Conservation (phyloP, 805 yeast species). For the Lachancea nothofagi region DNA sequence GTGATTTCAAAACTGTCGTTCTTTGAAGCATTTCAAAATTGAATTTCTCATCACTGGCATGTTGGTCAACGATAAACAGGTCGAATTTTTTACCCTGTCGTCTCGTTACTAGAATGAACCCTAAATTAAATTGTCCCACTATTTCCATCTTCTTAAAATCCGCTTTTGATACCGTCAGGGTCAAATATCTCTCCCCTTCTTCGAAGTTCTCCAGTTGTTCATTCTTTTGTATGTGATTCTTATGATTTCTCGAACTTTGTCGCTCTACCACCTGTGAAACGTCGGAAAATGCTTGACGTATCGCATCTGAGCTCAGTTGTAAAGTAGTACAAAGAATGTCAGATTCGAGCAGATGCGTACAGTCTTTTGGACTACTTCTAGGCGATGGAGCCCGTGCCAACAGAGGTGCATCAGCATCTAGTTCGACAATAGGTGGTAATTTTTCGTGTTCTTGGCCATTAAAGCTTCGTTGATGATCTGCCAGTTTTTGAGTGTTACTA, state of each 20-base stretch:
- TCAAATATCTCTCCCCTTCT: constrained; percentile 53
- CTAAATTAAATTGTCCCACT: constrained; percentile 93
- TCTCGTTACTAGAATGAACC: constrained; percentile 75
- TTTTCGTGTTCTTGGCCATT: constrained; percentile 1
- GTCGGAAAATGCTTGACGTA: not conserved
- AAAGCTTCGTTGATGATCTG: not conserved
- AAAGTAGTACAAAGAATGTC: not conserved
- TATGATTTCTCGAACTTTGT: not conserved
- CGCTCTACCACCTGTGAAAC: not conserved
- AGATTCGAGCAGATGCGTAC: not conserved
- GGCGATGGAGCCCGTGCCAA: not conserved
- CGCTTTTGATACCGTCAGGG: constrained; percentile 57
- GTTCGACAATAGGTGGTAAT: not conserved
- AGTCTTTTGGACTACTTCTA: not conserved
- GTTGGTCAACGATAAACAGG: constrained; percentile 89
- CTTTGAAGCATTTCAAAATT: constrained; percentile 72
- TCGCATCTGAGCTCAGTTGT: not conserved
- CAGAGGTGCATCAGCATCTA: not conserved
- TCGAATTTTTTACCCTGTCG: constrained; percentile 41
- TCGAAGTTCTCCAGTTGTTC: constrained; percentile 42
- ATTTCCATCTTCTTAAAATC: constrained; percentile 74
- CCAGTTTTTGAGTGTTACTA: constrained; percentile 9
- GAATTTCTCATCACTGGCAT: constrained; percentile 93
- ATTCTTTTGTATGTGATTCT: constrained; percentile 18
- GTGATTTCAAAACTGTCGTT: constrained; percentile 55